phyloP scores from a whole-genome alignment of 768 basidiomycete genomes.

The Austroboletus festivus region DNA sequence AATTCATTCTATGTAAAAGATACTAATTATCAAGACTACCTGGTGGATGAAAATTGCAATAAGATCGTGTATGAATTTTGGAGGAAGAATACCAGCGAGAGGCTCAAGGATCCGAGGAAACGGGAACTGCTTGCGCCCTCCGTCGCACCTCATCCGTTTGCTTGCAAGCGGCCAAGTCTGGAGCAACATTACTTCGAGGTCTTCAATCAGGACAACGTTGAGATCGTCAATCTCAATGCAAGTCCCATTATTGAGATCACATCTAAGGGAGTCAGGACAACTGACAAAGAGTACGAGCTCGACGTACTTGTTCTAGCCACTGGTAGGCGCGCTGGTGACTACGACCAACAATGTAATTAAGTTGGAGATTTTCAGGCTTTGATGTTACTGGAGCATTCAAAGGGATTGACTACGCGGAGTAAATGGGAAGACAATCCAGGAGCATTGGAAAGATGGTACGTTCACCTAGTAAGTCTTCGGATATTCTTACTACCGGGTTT shows the following conservation, averaged over 20 bases:
- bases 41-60: neutral
- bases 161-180: neutral
- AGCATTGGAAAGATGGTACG: neutral
- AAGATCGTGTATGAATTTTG: neutral
- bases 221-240: neutral
- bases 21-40: neutral
- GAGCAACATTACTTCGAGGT: neutral
- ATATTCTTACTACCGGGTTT: too few relatives aligned
- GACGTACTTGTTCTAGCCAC: neutral
- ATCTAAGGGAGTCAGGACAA: neutral
- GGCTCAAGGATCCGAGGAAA: neutral
- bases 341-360: neutral
- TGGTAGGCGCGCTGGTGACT: neutral
- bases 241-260: neutral
- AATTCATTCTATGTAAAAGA: neutral
- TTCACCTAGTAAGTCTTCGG: conserved; percentile 1
- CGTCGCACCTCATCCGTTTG: neutral
- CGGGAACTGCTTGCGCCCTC: neutral
- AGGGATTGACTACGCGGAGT: neutral
- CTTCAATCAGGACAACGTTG: neutral
- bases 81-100: neutral
- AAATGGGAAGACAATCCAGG: neutral
- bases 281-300: neutral
- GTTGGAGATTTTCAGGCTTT: neutral
- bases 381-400: neutral